Conservation (phyloP, 164 flowering plant genomes). For the Brasenia schreberi region DNA sequence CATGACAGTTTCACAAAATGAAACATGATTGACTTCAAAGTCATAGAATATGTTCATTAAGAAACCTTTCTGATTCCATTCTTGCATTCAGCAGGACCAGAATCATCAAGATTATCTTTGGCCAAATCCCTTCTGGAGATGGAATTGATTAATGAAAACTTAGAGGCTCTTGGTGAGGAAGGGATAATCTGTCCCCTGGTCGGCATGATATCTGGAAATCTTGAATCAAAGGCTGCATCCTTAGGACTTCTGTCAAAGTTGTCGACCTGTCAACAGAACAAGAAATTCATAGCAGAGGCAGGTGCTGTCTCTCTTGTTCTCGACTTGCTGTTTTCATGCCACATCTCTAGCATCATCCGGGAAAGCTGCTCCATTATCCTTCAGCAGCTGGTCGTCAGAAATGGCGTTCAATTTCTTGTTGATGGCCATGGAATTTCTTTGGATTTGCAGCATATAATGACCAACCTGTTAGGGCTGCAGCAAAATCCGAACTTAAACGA, state of each 20-base stretch:
- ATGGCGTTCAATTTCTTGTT: slow-evolving; percentile 43
- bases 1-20: no score
- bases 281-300: slow-evolving; percentile 32
- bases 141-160: slow-evolving; percentile 34
- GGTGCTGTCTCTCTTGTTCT: slow-evolving; percentile 44
- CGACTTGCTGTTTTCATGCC: slow-evolving; percentile 27
- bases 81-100: slow-evolving; percentile 30
- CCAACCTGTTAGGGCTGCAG: slow-evolving; percentile 30
- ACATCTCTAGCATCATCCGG: slow-evolving; percentile 17
- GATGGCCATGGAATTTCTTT: slow-evolving; percentile 30
- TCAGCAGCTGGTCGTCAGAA: slow-evolving; percentile 35
- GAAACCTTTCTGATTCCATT: background rate
- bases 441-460: slow-evolving; percentile 28
- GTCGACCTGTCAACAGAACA: slow-evolving; percentile 29
- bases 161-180: slow-evolving; percentile 44
- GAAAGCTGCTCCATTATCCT: slow-evolving; percentile 41
- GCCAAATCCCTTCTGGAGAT: slow-evolving; percentile 26
- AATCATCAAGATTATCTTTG: slow-evolving; percentile 29
- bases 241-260: slow-evolving; percentile 40
- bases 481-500: slow-evolving; percentile 19
- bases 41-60: background rate
- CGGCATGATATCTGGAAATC: slow-evolving; percentile 33
- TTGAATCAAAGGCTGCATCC: slow-evolving; percentile 34
- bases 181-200: slow-evolving; percentile 51
- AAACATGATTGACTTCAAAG: no score